Evolutionary conservation across 2,329 filamentous ascomycete genomes (phyloP), one percentile per base, ranked within the genome.

Genomic region (Cladosporium sp.): DNA sequence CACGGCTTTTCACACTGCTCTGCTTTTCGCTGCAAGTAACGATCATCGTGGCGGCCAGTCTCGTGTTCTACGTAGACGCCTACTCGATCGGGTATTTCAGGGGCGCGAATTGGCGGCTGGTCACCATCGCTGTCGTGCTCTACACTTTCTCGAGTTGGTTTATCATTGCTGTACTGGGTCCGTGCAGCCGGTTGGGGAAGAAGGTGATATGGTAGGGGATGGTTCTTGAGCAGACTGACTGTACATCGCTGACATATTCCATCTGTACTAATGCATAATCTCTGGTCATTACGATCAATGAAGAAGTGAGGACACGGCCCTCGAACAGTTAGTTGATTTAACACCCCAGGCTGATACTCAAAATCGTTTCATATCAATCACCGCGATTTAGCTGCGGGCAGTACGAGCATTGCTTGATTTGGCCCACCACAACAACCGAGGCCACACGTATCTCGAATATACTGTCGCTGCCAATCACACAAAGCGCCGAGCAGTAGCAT

Each of bases 181-280:
- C 61, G 8, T 63, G 28, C 18, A 63, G 61, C 35, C 46, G 35
- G 26, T 52, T 63, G 44, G 31, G 61, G 11, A 56, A 44, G 35
- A 40, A 57, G 21, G 40, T 46, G 1, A 46, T 46, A 21, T 46
- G 40, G 40, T 46, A 46, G n/a, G n/a, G n/a, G n/a, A n/a, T n/a
- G n/a, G n/a, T n/a, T n/a, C n/a, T 12, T 2, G n/a, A 46, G 40
- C n/a, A 16, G 40, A 23, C 8, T 23, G 8, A 18, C 6, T 16
- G 5, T 44, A 46, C n/a, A 21, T 21, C 40, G n/a, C n/a, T 44
- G 37, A 44, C 16, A 44, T 44, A 5, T 2, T n/a, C n/a, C 10
- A 2, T 16, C 37, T n/a, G 6, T 44, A n/a, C 11, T 46, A 46
- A 46, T 46, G 40, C 40, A 46, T 21, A 46, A 46, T 46, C 3